A percentile compares a stretch with the other conserved stretches of the same genome.
These are phyloP conservation scores for Jasminum sambac DNA, from an alignment of 257 asterid genomes.

Conservation along the genomic window DNA sequence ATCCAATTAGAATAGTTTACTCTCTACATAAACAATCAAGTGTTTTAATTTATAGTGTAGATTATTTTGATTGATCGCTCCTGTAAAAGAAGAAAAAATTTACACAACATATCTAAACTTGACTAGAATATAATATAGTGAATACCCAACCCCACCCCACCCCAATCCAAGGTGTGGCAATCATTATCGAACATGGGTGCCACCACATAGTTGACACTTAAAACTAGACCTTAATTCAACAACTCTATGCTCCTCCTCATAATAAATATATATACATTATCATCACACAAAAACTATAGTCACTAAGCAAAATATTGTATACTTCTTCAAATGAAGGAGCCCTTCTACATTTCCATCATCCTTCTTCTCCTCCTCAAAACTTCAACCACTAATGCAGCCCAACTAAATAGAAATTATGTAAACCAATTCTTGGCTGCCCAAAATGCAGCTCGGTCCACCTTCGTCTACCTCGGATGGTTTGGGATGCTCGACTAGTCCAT, in stretches of 20 bases:
- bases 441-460: conserved; percentile 41
- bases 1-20: too few species aligned
- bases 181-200: conserved; percentile 65
- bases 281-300: not conserved
- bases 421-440: conserved; percentile 37
- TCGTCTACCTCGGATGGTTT: conserved; percentile 36
- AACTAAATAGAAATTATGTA: conserved; percentile 5
- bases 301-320: not conserved
- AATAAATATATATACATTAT: conserved; percentile 27
- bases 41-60: too few species aligned
- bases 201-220: conserved; percentile 50
- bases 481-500: conserved; percentile 38
- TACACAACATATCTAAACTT: too few species aligned
- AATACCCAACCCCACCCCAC: not conserved
- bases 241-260: conserved; percentile 32
- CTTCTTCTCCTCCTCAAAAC: conserved; percentile 18
- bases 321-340: conserved; percentile 16
- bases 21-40: too few species aligned
- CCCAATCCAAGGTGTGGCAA: not conserved
- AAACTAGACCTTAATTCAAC: conserved; percentile 35
- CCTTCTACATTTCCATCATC: conserved; percentile 6
- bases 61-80: too few species aligned
- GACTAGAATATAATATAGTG: not conserved
- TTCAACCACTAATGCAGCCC: conserved; percentile 10
- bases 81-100: too few species aligned